These are phyloP conservation scores for Cutaneotrichosporon daszewskae DNA, from an alignment of 1,284 basidiomycete genomes.

Conservation along the genomic window DNA sequence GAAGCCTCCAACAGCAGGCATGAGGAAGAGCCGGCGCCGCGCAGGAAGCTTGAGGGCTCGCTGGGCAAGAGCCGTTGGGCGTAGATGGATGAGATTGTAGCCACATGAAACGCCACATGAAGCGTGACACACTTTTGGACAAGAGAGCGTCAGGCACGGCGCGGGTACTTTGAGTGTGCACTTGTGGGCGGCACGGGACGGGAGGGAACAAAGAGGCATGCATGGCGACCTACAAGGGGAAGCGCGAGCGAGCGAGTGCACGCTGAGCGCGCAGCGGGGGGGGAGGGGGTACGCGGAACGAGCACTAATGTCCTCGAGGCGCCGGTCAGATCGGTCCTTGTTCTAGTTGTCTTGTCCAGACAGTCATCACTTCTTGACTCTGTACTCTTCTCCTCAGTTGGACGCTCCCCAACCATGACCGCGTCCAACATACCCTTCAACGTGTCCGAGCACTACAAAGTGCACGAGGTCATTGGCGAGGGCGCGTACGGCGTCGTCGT, in stretches of 20 bases:
- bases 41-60: slow-evolving; percentile 14
- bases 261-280: too few species aligned
- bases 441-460: slow-evolving; percentile 63
- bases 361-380: neutral
- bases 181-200: too few species aligned
- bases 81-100: neutral
- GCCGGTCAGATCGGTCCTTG: too few species aligned
- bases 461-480: slow-evolving; percentile 85
- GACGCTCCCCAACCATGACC: slow-evolving; percentile 11
- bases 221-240: too few species aligned
- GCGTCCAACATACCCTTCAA: slow-evolving; percentile 29
- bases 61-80: slow-evolving; percentile 17
- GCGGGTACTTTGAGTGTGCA: too few species aligned
- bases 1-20: neutral
- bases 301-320: too few species aligned
- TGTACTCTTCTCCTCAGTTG: neutral
- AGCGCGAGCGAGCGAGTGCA: too few species aligned
- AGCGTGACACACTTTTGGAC: too few species aligned
- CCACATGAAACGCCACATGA: too few species aligned
- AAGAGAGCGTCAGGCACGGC: too few species aligned
- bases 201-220: too few species aligned
- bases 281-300: too few species aligned
- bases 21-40: slow-evolving; percentile 1
- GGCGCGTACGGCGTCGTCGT: slow-evolving; percentile 75
- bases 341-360: neutral